These are phyloP conservation scores for Fusarium sp. DNA, from an alignment of 2,329 filamentous ascomycete species.

Conservation along the genomic window DNA sequence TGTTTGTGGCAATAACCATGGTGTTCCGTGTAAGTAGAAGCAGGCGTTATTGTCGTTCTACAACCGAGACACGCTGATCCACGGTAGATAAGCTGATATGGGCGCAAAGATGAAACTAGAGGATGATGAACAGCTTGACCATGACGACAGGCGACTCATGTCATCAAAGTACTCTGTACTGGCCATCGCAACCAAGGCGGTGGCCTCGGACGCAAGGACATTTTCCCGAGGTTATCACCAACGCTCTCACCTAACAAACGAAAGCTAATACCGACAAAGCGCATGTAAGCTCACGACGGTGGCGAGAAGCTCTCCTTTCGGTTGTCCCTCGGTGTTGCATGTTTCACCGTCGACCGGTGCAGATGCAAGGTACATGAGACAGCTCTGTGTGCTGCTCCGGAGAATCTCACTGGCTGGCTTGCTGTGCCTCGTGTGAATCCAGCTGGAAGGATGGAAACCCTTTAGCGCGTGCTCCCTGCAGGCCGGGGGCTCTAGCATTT, in stretches of 20 bases:
- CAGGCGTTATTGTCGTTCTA: neutral
- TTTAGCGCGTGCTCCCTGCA: slow-evolving; percentile 14
- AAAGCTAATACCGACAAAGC: neutral
- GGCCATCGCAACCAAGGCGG: neutral
- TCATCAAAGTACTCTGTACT: neutral
- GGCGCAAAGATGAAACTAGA: neutral
- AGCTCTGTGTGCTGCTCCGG: neutral
- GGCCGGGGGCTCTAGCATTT: slow-evolving; percentile 11
- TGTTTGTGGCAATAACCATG: neutral
- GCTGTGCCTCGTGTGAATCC: slow-evolving; percentile 1
- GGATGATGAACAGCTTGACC: neutral
- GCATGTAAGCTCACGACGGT: neutral
- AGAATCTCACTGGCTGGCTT: neutral
- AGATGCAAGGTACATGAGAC: slow-evolving; percentile 36
- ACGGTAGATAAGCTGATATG: neutral
- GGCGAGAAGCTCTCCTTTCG: slow-evolving; percentile 5
- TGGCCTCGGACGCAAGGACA: neutral
- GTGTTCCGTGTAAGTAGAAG: neutral
- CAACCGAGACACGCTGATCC: slow-evolving; percentile 2
- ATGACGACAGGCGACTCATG: neutral
- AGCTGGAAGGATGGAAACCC: neutral
- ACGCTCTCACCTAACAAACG: neutral
- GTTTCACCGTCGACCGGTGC: slow-evolving; percentile 25
- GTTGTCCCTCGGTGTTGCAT: slow-evolving; percentile 20
- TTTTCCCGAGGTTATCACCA: neutral